Percentiles rank a stretch among this genome's conserved stretches.
phyloP scores from a whole-genome alignment of 805 yeast species.

The Suhomyces pyralidae region DNA sequence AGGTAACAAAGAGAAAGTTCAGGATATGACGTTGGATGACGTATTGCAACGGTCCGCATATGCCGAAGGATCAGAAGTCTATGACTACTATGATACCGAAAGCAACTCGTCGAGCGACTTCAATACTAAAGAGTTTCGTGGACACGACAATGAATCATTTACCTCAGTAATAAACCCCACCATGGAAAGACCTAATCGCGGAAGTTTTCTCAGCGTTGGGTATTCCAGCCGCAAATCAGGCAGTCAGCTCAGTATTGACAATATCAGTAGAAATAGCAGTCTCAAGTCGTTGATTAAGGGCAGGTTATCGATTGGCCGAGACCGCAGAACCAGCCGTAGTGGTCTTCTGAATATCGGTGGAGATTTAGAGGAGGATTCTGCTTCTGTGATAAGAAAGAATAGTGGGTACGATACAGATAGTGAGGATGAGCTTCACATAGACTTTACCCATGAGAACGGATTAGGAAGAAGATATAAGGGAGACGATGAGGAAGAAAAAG shows the following conservation, averaged over 20 bases:
- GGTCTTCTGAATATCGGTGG: constrained; percentile 1
- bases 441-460: neutral
- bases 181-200: neutral
- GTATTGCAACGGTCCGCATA: neutral
- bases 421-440: constrained; percentile 2
- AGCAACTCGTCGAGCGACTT: neutral
- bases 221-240: neutral
- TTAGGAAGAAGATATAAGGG: neutral
- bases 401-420: constrained; percentile 9
- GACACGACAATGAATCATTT: neutral
- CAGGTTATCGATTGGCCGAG: neutral
- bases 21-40: neutral
- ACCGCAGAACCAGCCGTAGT: neutral
- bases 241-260: neutral
- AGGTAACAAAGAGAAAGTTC: neutral
- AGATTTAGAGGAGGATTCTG: constrained; percentile 2
- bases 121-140: neutral
- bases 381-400: constrained; percentile 3
- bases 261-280: neutral
- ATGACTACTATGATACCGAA: neutral
- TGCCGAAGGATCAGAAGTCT: neutral
- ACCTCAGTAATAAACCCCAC: constrained; percentile 5
- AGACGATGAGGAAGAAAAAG: neutral
- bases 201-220: constrained; percentile 2
- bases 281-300: neutral